Conservation (phyloP, 2,329 filamentous ascomycete genomes). For the Epichloe aotearoae region DNA sequence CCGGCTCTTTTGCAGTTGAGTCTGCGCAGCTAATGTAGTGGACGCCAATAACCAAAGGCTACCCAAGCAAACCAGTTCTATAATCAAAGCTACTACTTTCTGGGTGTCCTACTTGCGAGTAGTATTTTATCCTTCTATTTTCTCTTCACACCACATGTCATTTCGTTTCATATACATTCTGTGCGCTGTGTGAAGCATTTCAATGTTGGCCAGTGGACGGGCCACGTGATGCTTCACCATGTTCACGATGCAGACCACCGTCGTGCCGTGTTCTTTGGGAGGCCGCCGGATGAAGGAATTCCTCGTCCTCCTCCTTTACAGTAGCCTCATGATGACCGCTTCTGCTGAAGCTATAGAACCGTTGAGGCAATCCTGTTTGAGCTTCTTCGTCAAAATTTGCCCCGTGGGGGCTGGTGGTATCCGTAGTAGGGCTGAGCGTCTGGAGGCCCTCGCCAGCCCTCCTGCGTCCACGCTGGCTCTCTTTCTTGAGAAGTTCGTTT, state of each 20-base stretch:
- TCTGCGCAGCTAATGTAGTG: neutral
- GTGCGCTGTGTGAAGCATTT: neutral
- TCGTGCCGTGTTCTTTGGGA: slow-evolving; percentile 4
- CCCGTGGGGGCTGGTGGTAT: slow-evolving; percentile 19
- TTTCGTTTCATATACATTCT: neutral
- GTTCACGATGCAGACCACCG: neutral
- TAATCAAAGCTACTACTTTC: neutral
- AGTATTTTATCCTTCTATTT: neutral
- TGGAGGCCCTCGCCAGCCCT: slow-evolving; percentile 34
- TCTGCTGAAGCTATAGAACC: slow-evolving; percentile 19
- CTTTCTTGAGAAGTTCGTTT: slow-evolving; percentile 24
- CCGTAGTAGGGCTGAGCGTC: slow-evolving; percentile 17
- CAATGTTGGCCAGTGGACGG: slow-evolving; percentile 10
- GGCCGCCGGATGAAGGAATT: slow-evolving; percentile 6
- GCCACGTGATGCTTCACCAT: slow-evolving; percentile 2
- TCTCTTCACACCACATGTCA: neutral
- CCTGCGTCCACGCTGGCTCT: slow-evolving; percentile 35
- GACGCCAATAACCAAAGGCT: neutral
- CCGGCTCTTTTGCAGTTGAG: neutral
- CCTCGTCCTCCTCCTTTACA: slow-evolving; percentile 8
- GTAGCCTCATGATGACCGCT: neutral
- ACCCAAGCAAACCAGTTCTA: neutral
- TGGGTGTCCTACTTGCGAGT: neutral
- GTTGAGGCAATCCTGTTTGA: slow-evolving; percentile 20
- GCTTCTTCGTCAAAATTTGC: slow-evolving; percentile 31